phyloP scores from a whole-genome alignment of 345 rosid genomes.

The Odontarrhena argentea region DNA sequence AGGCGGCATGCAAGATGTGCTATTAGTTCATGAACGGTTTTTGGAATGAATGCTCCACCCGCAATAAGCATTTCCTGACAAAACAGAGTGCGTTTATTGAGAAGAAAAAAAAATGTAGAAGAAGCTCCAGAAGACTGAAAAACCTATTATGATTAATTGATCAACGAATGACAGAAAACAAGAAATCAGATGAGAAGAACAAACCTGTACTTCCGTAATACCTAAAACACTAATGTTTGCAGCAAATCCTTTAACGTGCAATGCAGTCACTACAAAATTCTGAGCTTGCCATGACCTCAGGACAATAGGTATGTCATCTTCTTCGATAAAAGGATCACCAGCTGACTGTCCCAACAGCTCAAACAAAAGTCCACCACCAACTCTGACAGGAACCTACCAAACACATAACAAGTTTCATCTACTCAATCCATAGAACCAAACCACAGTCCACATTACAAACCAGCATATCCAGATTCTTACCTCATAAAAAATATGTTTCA shows the following conservation, averaged over 20 bases:
- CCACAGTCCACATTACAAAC: slow-evolving; percentile 8
- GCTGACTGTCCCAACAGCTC: slow-evolving; percentile 73
- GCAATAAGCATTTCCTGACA: slow-evolving; percentile 62
- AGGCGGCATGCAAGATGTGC: slow-evolving; percentile 66
- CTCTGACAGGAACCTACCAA: slow-evolving; percentile 67
- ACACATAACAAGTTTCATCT: slow-evolving; percentile 11
- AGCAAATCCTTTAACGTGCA: slow-evolving; percentile 60
- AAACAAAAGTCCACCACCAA: slow-evolving; percentile 67
- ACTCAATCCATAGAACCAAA: not conserved
- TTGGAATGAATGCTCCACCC: slow-evolving; percentile 48
- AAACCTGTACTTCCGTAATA: slow-evolving; percentile 65
- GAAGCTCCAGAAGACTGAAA: not conserved
- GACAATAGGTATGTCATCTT: slow-evolving; percentile 66
- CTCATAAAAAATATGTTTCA: slow-evolving; percentile 71
- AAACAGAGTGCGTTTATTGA: slow-evolving; percentile 1
- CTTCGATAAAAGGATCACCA: slow-evolving; percentile 59
- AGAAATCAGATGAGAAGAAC: slow-evolving; percentile 26
- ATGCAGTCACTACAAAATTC: slow-evolving; percentile 54
- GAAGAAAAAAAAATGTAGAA: not conserved
- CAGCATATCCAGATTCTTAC: slow-evolving; percentile 28
- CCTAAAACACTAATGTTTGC: slow-evolving; percentile 52
- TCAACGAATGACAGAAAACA: not conserved
- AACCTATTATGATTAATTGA: not conserved
- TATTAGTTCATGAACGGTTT: slow-evolving; percentile 55
- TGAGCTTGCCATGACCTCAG: slow-evolving; percentile 69